Percentiles rank a stretch among this genome's conserved stretches.
These are phyloP conservation scores for Phoma sp. DNA, from an alignment of 2,329 filamentous ascomycete species.

Conservation along the genomic window DNA sequence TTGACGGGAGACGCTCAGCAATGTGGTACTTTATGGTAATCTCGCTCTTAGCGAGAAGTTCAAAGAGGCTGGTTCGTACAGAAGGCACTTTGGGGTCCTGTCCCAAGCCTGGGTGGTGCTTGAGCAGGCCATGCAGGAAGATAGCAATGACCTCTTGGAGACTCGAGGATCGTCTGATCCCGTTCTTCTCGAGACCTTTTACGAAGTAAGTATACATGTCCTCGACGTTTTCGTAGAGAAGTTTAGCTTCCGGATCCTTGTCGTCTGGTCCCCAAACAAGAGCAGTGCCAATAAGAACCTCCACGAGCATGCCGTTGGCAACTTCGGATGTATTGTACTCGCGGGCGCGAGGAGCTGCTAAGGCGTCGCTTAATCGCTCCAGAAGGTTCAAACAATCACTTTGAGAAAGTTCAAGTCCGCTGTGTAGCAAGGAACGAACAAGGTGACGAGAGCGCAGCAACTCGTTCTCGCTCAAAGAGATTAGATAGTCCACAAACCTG, in stretches of 20 bases:
- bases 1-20: conserved; percentile 69
- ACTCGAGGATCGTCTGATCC: conserved; percentile 69
- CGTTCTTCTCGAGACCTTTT: conserved; percentile 68
- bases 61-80: conserved; percentile 74
- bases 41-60: conserved; percentile 69
- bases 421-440: conserved; percentile 33
- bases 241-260: conserved; percentile 34
- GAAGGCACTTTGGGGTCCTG: conserved; percentile 65
- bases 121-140: conserved; percentile 74
- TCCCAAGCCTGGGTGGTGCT: conserved; percentile 71
- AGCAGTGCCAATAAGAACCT: conserved; percentile 40
- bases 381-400: conserved; percentile 37
- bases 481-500: conserved; percentile 37
- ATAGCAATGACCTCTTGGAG: conserved; percentile 71
- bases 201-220: conserved; percentile 84
- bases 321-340: conserved; percentile 49
- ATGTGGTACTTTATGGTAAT: conserved; percentile 79
- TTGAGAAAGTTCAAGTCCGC: conserved; percentile 28
- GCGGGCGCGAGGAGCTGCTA: conserved; percentile 42
- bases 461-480: conserved; percentile 36
- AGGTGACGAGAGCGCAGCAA: conserved; percentile 40
- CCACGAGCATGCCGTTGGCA: conserved; percentile 45
- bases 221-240: conserved; percentile 68
- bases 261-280: conserved; percentile 32
- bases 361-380: conserved; percentile 39